These are phyloP conservation scores for Pharnaceum exiguum DNA, from an alignment of 148 eudicot genomes.

Conservation along the genomic window DNA sequence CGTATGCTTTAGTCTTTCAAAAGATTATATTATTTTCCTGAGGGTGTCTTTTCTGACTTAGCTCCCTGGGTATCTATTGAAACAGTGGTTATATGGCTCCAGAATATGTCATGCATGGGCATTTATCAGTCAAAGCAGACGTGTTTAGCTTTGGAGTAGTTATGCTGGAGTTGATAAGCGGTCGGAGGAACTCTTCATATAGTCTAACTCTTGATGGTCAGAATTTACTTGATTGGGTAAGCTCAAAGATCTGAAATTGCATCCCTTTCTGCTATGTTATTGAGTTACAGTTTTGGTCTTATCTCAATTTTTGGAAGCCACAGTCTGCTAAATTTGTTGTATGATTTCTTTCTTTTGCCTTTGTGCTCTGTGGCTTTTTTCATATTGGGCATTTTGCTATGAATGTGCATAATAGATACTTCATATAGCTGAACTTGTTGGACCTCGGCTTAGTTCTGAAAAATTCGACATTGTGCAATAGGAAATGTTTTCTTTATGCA, in stretches of 20 bases:
- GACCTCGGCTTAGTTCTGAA: no score
- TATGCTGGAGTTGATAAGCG: slow-evolving; percentile 73
- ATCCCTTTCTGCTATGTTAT: not conserved
- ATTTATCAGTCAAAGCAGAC: slow-evolving; percentile 69
- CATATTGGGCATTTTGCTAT: no score
- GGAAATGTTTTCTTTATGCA: no score
- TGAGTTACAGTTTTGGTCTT: not conserved
- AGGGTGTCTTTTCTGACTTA: slow-evolving; percentile 2
- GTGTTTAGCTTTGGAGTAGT: slow-evolving; percentile 89
- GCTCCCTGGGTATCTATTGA: not conserved
- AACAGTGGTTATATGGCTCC: slow-evolving; percentile 96
- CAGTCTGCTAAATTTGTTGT: no score
- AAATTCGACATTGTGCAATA: no score
- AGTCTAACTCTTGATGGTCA: slow-evolving; percentile 28
- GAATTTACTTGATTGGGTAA: slow-evolving; percentile 79
- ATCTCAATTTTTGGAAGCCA: not conserved
- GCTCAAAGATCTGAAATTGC: slow-evolving; percentile 14
- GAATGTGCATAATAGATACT: no score
- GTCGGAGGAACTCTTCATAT: slow-evolving; percentile 60
- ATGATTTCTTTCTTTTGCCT: no score
- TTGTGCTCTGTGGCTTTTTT: no score
- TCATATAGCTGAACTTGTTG: no score
- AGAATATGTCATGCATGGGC: slow-evolving; percentile 77
- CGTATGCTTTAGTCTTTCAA: slow-evolving; percentile 16
- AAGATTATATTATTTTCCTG: not conserved